Evolutionary conservation across 371 early-diverging fungal species (phyloP).

Genomic region (Mucor irregularis): DNA sequence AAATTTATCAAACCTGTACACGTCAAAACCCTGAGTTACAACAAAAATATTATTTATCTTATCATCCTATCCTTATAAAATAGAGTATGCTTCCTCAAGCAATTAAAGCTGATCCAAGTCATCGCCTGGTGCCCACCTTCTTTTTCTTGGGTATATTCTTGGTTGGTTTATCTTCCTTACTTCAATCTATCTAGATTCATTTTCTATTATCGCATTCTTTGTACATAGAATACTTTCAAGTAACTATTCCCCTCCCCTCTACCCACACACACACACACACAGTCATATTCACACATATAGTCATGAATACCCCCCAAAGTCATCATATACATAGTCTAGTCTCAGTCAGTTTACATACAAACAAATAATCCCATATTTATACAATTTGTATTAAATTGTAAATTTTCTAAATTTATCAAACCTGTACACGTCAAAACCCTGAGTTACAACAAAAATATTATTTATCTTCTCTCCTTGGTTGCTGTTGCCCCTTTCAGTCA

Average conservation of each 20-base stretch:
- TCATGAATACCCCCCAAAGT: too few relatives aligned
- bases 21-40: background rate
- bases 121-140: constrained; percentile 41
- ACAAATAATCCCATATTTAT: constrained; percentile 1
- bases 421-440: constrained; percentile 4
- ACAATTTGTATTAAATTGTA: constrained; percentile 4
- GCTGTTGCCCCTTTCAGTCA: background rate
- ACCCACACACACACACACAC: too few relatives aligned
- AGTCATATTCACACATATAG: too few relatives aligned
- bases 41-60: background rate
- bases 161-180: constrained; percentile 40
- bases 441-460: background rate
- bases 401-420: constrained; percentile 2
- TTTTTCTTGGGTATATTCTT: constrained; percentile 58
- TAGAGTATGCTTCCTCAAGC: constrained; percentile 57
- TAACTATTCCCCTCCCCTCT: too few relatives aligned
- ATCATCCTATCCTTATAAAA: background rate
- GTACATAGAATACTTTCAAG: too few relatives aligned
- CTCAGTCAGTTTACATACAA: background rate
- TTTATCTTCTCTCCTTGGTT: background rate
- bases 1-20: constrained; percentile 5
- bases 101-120: constrained; percentile 45
- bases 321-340: too few relatives aligned
- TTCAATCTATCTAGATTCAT: constrained; percentile 23
- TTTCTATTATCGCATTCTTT: constrained; percentile 10